These are phyloP conservation scores for Arctium minus DNA, from an alignment of 129 eudicot genomes.

Conservation along the genomic window DNA sequence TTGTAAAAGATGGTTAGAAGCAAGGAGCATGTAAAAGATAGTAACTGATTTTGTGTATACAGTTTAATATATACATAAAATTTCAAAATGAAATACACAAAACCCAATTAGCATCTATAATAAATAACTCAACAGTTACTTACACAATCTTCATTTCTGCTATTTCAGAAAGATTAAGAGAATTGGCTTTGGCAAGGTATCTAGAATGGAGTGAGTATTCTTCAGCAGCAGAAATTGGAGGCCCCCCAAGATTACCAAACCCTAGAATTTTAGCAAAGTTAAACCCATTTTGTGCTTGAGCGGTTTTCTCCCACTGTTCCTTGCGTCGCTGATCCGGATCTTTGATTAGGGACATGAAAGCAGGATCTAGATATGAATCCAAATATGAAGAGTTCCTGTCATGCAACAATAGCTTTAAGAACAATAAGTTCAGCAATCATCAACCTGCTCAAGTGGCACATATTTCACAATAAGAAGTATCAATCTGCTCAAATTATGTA, in stretches of 20 bases:
- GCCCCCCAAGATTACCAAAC: constrained; percentile 73
- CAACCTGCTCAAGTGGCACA: neutral
- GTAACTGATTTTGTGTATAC: neutral
- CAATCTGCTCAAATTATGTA: constrained; percentile 2
- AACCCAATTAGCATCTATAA: neutral
- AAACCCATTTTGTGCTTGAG: constrained; percentile 69
- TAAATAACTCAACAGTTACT: constrained; percentile 16
- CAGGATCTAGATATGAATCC: constrained; percentile 89
- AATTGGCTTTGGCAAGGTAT: constrained; percentile 78
- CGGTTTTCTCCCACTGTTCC: constrained; percentile 85
- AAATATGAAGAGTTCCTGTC: constrained; percentile 71
- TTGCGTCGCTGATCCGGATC: constrained; percentile 85
- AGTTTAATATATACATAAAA: neutral
- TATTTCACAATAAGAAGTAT: neutral
- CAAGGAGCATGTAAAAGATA: neutral
- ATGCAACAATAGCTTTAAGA: neutral
- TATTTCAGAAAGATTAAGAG: constrained; percentile 73
- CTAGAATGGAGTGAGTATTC: constrained; percentile 86
- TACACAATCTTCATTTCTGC: constrained; percentile 89
- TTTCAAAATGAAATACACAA: constrained; percentile 1
- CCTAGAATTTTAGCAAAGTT: constrained; percentile 61
- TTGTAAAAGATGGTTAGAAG: neutral
- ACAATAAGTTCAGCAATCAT: neutral
- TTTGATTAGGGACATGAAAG: constrained; percentile 85
- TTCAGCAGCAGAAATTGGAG: constrained; percentile 86